Conservation (phyloP, 192 early-diverging fungal genomes). For the Backusella circina region DNA sequence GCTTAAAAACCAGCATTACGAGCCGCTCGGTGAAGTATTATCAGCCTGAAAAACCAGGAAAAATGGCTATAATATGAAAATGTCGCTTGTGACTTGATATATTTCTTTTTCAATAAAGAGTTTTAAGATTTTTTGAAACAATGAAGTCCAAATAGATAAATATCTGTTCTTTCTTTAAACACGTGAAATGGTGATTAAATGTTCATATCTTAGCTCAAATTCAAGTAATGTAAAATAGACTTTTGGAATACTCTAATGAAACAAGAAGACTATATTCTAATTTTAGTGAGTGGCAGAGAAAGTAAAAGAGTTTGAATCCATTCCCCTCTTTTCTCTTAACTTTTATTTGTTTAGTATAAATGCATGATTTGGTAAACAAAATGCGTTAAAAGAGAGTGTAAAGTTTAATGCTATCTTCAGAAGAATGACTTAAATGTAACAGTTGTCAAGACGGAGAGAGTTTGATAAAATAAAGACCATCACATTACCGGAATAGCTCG, state of each 20-base stretch:
- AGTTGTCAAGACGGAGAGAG: neutral
- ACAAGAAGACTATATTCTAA: neutral
- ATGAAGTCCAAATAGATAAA: neutral
- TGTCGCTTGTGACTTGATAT: neutral
- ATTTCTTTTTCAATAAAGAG: neutral
- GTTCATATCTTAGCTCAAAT: neutral
- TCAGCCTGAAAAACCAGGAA: no score
- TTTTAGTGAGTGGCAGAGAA: neutral
- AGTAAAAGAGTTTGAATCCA: neutral
- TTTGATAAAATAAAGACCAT: neutral
- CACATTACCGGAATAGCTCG: neutral
- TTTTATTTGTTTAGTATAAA: neutral
- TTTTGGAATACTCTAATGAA: neutral
- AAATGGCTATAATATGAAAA: neutral
- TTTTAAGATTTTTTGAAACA: neutral
- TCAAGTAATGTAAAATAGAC: no score
- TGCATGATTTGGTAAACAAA: constrained; percentile 1
- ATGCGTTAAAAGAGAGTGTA: neutral
- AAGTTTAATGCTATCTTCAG: constrained; percentile 1
- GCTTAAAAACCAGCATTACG: neutral
- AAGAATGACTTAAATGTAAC: neutral
- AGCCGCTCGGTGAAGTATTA: no score
- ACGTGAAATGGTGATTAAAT: neutral
- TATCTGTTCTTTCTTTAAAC: neutral
- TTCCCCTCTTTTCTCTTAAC: neutral